Evolutionary conservation across 805 yeast species (phyloP), one percentile per base, ranked within the genome.

Genomic region (Ogataea angusta): DNA sequence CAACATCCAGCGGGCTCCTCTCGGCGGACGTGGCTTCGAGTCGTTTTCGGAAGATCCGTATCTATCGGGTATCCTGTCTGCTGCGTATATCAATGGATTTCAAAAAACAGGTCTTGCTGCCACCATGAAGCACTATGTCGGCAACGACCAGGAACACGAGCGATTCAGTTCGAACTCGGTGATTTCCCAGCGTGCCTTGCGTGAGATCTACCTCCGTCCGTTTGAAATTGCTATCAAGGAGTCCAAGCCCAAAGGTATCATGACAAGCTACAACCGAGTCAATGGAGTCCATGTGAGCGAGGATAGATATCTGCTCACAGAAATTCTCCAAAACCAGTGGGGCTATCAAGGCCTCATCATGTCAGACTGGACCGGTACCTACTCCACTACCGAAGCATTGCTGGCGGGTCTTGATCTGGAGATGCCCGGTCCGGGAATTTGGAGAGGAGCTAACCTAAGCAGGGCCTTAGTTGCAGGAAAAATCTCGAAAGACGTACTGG

Each of bases 301-400:
- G 49, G 61, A 68, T 33, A 62, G 64, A 41, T 49, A 54, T 28
- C 54, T 78, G 31, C 50, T 80, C 30, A 59, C 68, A 10, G 71
- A 73, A 22, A 59, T 77, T 26, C 60, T 80, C 44, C 63, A 81
- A 40, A 54, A 65, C 2, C 84, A 80, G 54, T 80, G 82, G 82
- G 63, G 66, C 5, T 80, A 68, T 62, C 63, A 72, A 6, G 85
- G 85, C 31, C 56, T 72, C 27, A 56, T 71, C 25, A 76, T 80
- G 78, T 73, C 80, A 21, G 86, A 80, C 59, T 80, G 85, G 85
- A 73, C 53, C 53, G 86, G 85, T 18, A 67, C 70, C 8, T 78
- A 73, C 56, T 67, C 79, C 12, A 61, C 63, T 26, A 65, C 63
- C 30, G 70, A 67, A 30, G 51, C 80, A 10, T 55, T 79, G 34